phyloP scores from a whole-genome alignment of 176 grass and related monocot species.

The Metroxylon sagu region DNA sequence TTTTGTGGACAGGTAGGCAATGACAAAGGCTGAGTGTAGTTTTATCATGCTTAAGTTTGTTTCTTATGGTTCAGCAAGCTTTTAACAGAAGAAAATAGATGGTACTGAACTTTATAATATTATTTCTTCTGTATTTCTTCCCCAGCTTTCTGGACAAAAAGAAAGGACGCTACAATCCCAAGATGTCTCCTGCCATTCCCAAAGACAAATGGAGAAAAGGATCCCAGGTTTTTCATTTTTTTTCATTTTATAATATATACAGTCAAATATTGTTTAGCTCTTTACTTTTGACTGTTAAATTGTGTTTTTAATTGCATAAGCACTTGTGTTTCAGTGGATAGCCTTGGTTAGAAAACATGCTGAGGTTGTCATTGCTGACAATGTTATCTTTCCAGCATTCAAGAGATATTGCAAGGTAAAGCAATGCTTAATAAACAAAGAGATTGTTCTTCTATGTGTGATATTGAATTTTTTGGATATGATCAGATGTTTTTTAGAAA shows the following conservation, averaged over 20 bases:
- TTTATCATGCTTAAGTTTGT: background rate
- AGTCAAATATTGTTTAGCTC: background rate
- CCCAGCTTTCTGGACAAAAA: slow-evolving; percentile 74
- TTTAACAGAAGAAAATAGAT: background rate
- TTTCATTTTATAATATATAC: slow-evolving; percentile 8
- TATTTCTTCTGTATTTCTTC: too few species aligned
- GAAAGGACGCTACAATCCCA: slow-evolving; percentile 67
- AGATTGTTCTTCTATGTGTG: background rate
- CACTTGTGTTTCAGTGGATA: slow-evolving; percentile 76
- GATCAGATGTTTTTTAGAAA: too few species aligned
- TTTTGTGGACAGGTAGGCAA: slow-evolving; percentile 77
- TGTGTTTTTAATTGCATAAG: slow-evolving; percentile 11
- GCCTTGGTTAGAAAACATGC: slow-evolving; percentile 70
- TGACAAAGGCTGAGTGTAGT: slow-evolving; percentile 1
- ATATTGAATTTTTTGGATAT: too few species aligned
- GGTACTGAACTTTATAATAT: too few species aligned
- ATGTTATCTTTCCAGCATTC: slow-evolving; percentile 64
- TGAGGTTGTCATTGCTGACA: slow-evolving; percentile 55
- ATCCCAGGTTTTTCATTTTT: slow-evolving; percentile 67
- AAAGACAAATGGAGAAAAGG: slow-evolving; percentile 96
- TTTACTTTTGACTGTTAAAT: background rate
- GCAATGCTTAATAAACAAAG: background rate
- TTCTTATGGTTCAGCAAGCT: slow-evolving; percentile 5
- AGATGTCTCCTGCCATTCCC: slow-evolving; percentile 71
- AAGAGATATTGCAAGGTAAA: slow-evolving; percentile 84